Conservation (phyloP, 805 yeast genomes). For the Spathaspora gorwiae region DNA sequence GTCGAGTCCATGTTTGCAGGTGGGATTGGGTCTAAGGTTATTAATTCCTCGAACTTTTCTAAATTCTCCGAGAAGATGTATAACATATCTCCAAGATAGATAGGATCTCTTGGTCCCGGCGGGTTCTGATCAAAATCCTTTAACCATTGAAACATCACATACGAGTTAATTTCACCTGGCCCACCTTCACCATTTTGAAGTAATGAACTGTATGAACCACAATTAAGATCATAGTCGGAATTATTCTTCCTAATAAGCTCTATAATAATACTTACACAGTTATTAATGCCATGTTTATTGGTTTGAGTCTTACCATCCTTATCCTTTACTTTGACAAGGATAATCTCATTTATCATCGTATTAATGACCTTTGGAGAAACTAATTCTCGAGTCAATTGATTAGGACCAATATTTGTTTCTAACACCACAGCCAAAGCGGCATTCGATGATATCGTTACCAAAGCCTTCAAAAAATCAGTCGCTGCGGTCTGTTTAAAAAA, state of each 20-base stretch:
- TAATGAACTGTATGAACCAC: conserved; percentile 74
- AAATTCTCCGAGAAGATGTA: conserved; percentile 71
- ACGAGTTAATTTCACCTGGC: conserved; percentile 36
- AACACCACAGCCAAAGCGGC: conserved; percentile 65
- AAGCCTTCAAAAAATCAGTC: conserved; percentile 91
- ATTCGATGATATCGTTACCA: conserved; percentile 90
- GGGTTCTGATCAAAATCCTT: conserved; percentile 74
- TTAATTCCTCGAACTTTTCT: conserved; percentile 61
- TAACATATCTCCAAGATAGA: conserved; percentile 83
- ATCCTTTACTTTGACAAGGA: conserved; percentile 28
- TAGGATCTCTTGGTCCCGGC: conserved; percentile 88
- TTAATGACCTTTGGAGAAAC: conserved; percentile 70
- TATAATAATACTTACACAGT: conserved; percentile 91
- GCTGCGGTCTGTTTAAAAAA: conserved; percentile 79
- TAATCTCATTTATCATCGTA: conserved; percentile 70
- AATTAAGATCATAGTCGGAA: conserved; percentile 89
- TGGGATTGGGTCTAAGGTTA: conserved; percentile 34
- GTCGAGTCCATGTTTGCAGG: conserved; percentile 13
- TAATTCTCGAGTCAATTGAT: conserved; percentile 85
- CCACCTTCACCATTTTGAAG: conserved; percentile 23
- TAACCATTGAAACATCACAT: conserved; percentile 41
- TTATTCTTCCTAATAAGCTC: conserved; percentile 94
- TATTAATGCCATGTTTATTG: conserved; percentile 84
- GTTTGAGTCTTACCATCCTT: conserved; percentile 13
- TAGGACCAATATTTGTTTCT: conserved; percentile 92